Base-by-base conservation (phyloP, 179 eudicot genomes). In the Silene vulgaris region DNA sequence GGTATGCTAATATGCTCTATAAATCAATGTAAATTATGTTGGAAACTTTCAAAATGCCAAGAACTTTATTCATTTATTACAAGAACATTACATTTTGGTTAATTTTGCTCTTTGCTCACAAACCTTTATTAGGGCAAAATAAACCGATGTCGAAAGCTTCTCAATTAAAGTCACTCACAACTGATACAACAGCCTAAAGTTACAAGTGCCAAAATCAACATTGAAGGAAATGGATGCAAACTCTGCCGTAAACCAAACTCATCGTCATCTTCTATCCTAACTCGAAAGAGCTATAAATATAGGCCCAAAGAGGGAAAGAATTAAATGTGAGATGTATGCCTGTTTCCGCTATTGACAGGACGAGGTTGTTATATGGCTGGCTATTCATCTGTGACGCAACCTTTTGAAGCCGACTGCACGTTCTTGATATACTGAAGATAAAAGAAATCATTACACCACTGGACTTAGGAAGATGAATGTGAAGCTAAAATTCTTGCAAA, bases 321-420 rank as follows among this genome's bases (percentile, higher is more conserved):
- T 74, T 69, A 57, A 50, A 20, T 21, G n/a, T 11, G 32, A 13
- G 57, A 63, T 65, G 71, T 62, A 50, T 64, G 9, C 20, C 74
- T 65, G 72, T 63, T 35, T 71, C 8, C 9, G 61, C 59, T 75
- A 13, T 16, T 11, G 26, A 30, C 52, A 45, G 37, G 13, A 45
- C 28, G 17, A 50, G 54, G 43, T 56, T 17, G 35, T 63, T 29
- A 8, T 29, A 8, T 61, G 64, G 50, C 69, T 28, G 60, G 60
- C 81, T 88, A 91, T 78, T 93, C 98, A 72, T 93, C 98, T 0
- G 98, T 93, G 57, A 93, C 97, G 67, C 98, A 93, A 43, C 98
- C 98, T 60, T 71, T 82, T 8, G 98, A 91, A 65, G 98, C 97
- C 11, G 98, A 81, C 77, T 85, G 91, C 84, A 93, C 98, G 30